These are phyloP conservation scores for Kodamaea alishanica DNA, from an alignment of 1,139 yeast species.

Conservation along the genomic window DNA sequence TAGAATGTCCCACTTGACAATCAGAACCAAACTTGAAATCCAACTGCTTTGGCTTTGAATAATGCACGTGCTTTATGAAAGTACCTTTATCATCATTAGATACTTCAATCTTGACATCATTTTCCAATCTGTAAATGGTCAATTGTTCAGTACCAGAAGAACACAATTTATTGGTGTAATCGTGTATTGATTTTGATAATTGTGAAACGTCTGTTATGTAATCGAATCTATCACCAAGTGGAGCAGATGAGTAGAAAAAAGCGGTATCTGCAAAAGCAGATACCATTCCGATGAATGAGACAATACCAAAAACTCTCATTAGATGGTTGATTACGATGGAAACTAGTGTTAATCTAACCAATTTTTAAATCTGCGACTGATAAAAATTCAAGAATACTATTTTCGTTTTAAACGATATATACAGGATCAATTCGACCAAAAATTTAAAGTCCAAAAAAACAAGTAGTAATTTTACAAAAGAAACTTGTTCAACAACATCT, in stretches of 20 bases:
- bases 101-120: conserved; percentile 11
- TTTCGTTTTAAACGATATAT: too few relatives aligned
- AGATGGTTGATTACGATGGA: conserved; percentile 2
- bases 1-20: conserved; percentile 12
- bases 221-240: conserved; percentile 13
- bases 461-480: not conserved
- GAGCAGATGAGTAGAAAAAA: conserved; percentile 21
- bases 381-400: too few relatives aligned
- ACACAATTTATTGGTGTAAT: conserved; percentile 19
- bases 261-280: conserved; percentile 34
- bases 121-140: conserved; percentile 25
- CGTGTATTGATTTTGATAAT: conserved; percentile 15
- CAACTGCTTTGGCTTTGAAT: conserved; percentile 21
- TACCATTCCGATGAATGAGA: conserved; percentile 13
- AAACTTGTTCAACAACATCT: conserved; percentile 5
- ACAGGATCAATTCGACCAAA: too few relatives aligned
- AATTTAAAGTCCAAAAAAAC: too few relatives aligned
- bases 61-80: conserved; percentile 31
- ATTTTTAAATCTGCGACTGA: not conserved
- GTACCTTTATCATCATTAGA: conserved; percentile 11
- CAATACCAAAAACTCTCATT: conserved; percentile 17
- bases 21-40: conserved; percentile 19
- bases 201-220: conserved; percentile 21
- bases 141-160: conserved; percentile 10
- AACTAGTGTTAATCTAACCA: not conserved